Conservation (phyloP, 352 stramenopile genomes). For the Phytopythium delawarense region DNA sequence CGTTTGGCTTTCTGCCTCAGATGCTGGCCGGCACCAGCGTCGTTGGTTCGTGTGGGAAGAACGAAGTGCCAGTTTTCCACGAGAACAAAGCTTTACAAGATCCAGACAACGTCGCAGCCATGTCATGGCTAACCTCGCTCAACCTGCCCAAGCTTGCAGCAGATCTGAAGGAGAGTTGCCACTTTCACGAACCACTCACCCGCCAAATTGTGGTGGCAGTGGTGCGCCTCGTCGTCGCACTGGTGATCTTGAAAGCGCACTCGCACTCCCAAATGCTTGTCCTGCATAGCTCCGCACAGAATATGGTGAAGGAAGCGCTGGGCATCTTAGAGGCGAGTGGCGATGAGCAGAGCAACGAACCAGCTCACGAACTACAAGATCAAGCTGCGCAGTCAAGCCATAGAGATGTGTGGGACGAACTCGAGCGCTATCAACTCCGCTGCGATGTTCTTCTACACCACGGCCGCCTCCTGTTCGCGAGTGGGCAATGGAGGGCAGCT, state of each 20-base stretch:
- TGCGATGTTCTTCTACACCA: constrained; percentile 32
- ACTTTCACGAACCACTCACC: constrained; percentile 17
- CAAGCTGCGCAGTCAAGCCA: background rate
- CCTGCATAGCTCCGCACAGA: constrained; percentile 19
- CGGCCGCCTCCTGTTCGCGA: constrained; percentile 28
- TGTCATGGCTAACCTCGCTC: constrained; percentile 33
- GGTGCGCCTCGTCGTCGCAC: constrained; percentile 22
- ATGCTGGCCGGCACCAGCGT: constrained; percentile 14
- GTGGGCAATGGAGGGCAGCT: constrained; percentile 30
- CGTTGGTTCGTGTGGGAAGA: background rate
- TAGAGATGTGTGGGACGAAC: constrained; percentile 18
- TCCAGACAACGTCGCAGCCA: constrained; percentile 21
- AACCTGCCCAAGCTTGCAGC: constrained; percentile 15
- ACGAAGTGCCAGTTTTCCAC: constrained; percentile 21
- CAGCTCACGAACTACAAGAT: background rate
- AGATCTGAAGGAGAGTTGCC: constrained; percentile 11
- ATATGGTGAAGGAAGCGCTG: constrained; percentile 24
- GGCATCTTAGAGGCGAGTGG: constrained; percentile 10
- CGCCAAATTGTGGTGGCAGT: constrained; percentile 26
- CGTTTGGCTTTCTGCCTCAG: constrained; percentile 25
- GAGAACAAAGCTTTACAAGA: constrained; percentile 38
- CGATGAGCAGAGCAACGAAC: background rate
- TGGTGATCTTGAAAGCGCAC: constrained; percentile 27
- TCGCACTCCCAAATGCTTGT: constrained; percentile 19
- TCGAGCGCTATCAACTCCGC: constrained; percentile 24